phyloP scores from a whole-genome alignment of 2,329 filamentous ascomycete genomes.

The Alternaria alternata region DNA sequence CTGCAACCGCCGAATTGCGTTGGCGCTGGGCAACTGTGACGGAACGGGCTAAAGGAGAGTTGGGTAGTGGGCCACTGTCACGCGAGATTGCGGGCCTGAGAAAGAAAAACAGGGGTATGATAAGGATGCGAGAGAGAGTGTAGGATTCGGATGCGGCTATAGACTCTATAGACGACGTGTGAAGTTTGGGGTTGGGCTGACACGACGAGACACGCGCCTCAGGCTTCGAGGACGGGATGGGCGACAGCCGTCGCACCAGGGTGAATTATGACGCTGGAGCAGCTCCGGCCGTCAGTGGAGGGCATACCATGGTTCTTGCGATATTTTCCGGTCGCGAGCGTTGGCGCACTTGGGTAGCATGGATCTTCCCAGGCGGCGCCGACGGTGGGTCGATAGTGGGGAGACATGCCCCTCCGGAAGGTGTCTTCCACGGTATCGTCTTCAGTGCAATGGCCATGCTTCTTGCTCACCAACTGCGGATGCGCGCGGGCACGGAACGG shows the following conservation, averaged over 20 bases:
- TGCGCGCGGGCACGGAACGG: background rate
- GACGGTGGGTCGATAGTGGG: constrained; percentile 23
- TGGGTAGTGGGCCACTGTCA: constrained; percentile 30
- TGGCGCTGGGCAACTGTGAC: constrained; percentile 21
- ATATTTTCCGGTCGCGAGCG: constrained; percentile 21
- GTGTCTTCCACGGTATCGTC: background rate
- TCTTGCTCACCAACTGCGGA: background rate
- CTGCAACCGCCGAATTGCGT: constrained; percentile 24
- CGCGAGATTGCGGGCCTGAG: constrained; percentile 22
- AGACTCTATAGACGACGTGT: background rate
- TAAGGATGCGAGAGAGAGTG: constrained; percentile 9
- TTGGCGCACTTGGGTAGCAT: constrained; percentile 17
- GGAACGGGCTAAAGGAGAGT: constrained; percentile 21
- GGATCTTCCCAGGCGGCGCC: constrained; percentile 13
- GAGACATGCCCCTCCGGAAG: constrained; percentile 11
- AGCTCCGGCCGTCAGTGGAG: constrained; percentile 9
- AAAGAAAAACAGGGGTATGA: constrained; percentile 13
- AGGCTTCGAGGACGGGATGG: constrained; percentile 1
- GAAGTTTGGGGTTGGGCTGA: background rate
- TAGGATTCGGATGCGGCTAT: constrained; percentile 4
- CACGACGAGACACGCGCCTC: background rate
- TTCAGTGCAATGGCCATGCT: background rate
- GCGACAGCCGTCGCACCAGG: constrained; percentile 16
- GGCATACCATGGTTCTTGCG: constrained; percentile 18
- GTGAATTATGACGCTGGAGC: constrained; percentile 7